A percentile compares a stretch with the other conserved stretches of the same genome.
phyloP scores from a whole-genome alignment of 495 filamentous ascomycete genomes.

The Penicillium diatomitis region DNA sequence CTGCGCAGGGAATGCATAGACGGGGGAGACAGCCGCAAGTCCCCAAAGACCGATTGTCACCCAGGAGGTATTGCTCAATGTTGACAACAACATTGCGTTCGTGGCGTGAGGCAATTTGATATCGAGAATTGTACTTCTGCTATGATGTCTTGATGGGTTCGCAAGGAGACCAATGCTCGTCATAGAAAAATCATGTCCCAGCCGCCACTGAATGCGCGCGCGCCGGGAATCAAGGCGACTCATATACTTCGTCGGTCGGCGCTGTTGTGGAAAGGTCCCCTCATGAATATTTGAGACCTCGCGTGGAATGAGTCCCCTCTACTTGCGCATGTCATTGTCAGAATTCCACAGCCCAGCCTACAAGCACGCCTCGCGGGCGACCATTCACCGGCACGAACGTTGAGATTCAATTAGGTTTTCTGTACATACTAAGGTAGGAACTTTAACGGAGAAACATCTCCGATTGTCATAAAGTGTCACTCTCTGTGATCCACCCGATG shows the following conservation, averaged over 20 bases:
- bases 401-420: too few relatives aligned
- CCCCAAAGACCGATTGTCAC: not conserved
- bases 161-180: too few relatives aligned
- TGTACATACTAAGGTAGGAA: too few relatives aligned
- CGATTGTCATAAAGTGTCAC: too few relatives aligned
- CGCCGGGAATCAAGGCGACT: not conserved
- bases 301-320: conserved; percentile 13
- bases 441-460: too few relatives aligned
- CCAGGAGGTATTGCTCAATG: conserved; percentile 1
- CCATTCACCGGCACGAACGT: too few relatives aligned
- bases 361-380: not conserved
- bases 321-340: conserved; percentile 4
- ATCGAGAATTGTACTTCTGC: too few relatives aligned
- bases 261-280: not conserved
- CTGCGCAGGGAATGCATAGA: conserved; percentile 10
- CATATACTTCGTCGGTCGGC: conserved; percentile 6
- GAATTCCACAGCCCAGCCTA: not conserved
- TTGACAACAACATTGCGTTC: conserved; percentile 5
- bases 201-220: too few relatives aligned
- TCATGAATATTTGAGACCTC: not conserved
- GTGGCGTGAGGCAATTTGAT: too few relatives aligned
- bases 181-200: too few relatives aligned
- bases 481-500: too few relatives aligned
- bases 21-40: conserved; percentile 5
- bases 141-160: too few relatives aligned